Percentiles rank a stretch among this genome's conserved stretches.
phyloP scores from a whole-genome alignment of 2,329 filamentous ascomycete species.

The Sporothrix variecibatus region DNA sequence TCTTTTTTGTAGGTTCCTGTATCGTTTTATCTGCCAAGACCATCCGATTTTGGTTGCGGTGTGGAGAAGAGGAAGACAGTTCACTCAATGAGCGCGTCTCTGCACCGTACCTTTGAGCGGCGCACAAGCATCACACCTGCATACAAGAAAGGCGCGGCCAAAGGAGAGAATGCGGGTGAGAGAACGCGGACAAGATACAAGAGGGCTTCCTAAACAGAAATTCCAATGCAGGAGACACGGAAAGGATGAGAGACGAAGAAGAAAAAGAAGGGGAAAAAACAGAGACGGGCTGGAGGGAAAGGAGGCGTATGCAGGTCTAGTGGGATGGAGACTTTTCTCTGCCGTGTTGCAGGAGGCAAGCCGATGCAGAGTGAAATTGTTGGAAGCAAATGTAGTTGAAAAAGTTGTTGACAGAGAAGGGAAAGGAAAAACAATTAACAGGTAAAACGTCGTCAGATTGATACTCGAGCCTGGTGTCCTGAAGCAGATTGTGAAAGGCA shows the following conservation, averaged over 20 bases:
- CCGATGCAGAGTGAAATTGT: constrained; percentile 10
- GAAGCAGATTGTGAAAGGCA: neutral
- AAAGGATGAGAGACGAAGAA: neutral
- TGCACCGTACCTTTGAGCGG: constrained; percentile 1
- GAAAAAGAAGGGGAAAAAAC: neutral
- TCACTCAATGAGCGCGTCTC: neutral
- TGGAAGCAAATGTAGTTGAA: neutral
- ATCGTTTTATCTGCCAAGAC: constrained; percentile 11
- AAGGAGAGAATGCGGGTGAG: neutral
- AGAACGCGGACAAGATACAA: neutral
- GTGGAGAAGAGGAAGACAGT: neutral
- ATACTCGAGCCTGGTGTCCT: neutral
- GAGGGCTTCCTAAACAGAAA: constrained; percentile 7
- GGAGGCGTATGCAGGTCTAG: constrained; percentile 12
- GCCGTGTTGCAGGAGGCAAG: constrained; percentile 18
- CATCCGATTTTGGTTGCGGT: constrained; percentile 7
- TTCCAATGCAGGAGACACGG: constrained; percentile 18
- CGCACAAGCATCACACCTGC: constrained; percentile 24
- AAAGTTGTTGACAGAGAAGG: too few relatives aligned
- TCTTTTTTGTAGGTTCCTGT: neutral
- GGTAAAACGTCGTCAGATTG: neutral
- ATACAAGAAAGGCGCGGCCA: neutral
- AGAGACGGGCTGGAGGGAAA: neutral
- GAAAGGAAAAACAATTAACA: neutral
- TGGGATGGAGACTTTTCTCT: neutral